Evolutionary conservation across 345 rosid genomes (phyloP).

Genomic region (Aquilaria malaccensis): DNA sequence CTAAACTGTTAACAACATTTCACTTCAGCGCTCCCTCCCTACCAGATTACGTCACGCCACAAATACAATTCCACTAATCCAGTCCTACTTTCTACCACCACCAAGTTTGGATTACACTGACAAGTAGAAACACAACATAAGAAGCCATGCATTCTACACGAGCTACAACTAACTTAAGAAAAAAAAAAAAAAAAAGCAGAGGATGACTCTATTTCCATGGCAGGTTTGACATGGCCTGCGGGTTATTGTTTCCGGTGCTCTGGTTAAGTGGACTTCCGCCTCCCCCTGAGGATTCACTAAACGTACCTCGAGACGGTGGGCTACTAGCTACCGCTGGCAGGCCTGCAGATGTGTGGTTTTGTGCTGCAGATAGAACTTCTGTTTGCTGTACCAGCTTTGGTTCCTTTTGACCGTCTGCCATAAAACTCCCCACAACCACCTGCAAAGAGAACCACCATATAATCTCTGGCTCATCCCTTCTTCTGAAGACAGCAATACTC

Average conservation of each 20-base stretch:
- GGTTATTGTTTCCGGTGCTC: conserved; percentile 35
- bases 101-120: conserved; percentile 12
- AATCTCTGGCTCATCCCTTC: too few relatives aligned
- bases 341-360: conserved; percentile 15
- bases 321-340: conserved; percentile 28
- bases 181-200: not conserved
- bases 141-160: conserved; percentile 16
- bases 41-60: conserved; percentile 6
- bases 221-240: conserved; percentile 34
- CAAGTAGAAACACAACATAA: conserved; percentile 11
- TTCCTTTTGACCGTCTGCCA: conserved; percentile 44
- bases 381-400: conserved; percentile 26
- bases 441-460: conserved; percentile 12
- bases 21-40: conserved; percentile 9
- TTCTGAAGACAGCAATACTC: not conserved
- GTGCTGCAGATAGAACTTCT: conserved; percentile 17
- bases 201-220: conserved; percentile 42
- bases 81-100: conserved; percentile 12
- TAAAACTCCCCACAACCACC: conserved; percentile 67
- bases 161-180: conserved; percentile 11
- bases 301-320: conserved; percentile 50
- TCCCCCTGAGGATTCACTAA: conserved; percentile 58
- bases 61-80: conserved; percentile 10
- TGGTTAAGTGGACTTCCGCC: conserved; percentile 57
- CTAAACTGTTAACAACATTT: conserved; percentile 10